Conservation (phyloP, 768 basidiomycete species). For the Tylopilus subfusipes region DNA sequence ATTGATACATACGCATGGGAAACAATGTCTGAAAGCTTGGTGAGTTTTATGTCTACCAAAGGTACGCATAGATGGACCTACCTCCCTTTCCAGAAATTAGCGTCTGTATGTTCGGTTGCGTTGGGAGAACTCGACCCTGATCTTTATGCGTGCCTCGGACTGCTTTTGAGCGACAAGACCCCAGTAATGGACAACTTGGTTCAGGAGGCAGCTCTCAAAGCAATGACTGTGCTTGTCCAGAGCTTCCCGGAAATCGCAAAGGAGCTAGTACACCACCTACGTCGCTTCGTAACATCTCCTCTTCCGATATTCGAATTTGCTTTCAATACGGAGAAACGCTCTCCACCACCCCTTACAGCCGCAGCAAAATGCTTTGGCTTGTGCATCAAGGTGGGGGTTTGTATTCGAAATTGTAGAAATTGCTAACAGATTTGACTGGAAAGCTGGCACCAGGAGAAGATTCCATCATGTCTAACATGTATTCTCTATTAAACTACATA, state of each 20-base stretch:
- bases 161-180: constrained; percentile 76
- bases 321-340: constrained; percentile 67
- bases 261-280: constrained; percentile 71
- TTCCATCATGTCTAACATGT: constrained; percentile 91
- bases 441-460: constrained; percentile 86
- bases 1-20: constrained; percentile 90
- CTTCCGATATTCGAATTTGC: constrained; percentile 85
- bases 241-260: constrained; percentile 82
- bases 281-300: constrained; percentile 86
- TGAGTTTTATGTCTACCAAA: constrained; percentile 32
- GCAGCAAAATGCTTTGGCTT: constrained; percentile 88
- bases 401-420: neutral
- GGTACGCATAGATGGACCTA: neutral
- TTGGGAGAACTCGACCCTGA: constrained; percentile 62
- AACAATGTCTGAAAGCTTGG: constrained; percentile 87
- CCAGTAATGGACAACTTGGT: constrained; percentile 80
- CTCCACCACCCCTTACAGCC: constrained; percentile 74
- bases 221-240: constrained; percentile 78
- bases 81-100: constrained; percentile 61
- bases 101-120: constrained; percentile 75
- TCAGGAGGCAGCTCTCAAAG: constrained; percentile 86
- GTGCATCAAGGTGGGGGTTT: constrained; percentile 67
- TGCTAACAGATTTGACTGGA: constrained; percentile 4
- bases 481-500: constrained; percentile 92
- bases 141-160: constrained; percentile 65